Evolutionary conservation across 345 rosid genomes (phyloP).

Genomic region (Corchorus capsularis): DNA sequence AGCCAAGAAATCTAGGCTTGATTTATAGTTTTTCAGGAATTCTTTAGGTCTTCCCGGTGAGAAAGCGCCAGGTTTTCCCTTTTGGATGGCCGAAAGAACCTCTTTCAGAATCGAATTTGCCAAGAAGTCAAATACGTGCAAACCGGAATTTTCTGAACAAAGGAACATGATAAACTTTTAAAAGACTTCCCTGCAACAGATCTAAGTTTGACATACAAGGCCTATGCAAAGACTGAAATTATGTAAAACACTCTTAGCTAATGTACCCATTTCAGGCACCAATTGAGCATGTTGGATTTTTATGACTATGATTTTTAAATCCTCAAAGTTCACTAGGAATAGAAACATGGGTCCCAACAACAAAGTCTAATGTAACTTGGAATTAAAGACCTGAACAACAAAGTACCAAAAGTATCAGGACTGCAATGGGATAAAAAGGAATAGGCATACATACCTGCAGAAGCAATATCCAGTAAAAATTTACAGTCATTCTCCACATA

Average conservation of each 20-base stretch:
- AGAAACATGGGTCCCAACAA: neutral
- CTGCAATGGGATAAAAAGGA: neutral
- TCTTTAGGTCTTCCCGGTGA: slow-evolving; percentile 97
- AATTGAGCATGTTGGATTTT: neutral
- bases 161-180: neutral
- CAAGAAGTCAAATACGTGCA: slow-evolving; percentile 93
- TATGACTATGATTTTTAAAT: neutral
- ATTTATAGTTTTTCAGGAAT: slow-evolving; percentile 88
- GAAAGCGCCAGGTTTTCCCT: slow-evolving; percentile 94
- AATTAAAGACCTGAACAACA: neutral
- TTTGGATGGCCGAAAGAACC: slow-evolving; percentile 81
- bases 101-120: slow-evolving; percentile 96
- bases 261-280: neutral
- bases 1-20: slow-evolving; percentile 83
- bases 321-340: neutral
- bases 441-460: slow-evolving; percentile 53
- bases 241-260: neutral
- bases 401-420: neutral
- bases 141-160: slow-evolving; percentile 83
- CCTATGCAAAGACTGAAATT: slow-evolving; percentile 2
- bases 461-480: slow-evolving; percentile 82
- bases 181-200: neutral
- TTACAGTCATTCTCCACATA: slow-evolving; percentile 69
- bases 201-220: neutral
- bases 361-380: neutral